These are phyloP conservation scores for Aureobasidium lini DNA, from an alignment of 2,329 filamentous ascomycete species.

Conservation along the genomic window DNA sequence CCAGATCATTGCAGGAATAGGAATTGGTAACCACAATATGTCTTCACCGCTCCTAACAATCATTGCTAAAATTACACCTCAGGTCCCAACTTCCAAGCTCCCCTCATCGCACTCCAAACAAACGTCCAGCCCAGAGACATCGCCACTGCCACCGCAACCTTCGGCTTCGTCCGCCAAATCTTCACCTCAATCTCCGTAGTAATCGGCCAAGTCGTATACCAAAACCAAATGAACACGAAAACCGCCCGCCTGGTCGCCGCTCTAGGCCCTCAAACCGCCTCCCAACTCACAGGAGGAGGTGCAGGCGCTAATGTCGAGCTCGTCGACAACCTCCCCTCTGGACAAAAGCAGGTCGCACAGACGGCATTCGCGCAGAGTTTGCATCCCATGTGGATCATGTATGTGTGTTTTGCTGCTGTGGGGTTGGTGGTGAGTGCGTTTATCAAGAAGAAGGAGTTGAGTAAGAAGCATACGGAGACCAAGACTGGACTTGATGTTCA, in stretches of 20 bases:
- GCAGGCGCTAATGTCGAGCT: slow-evolving; percentile 55
- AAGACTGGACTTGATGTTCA: slow-evolving; percentile 41
- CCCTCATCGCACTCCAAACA: slow-evolving; percentile 58
- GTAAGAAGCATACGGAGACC: slow-evolving; percentile 40
- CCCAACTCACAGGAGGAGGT: slow-evolving; percentile 49
- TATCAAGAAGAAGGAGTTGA: slow-evolving; percentile 36
- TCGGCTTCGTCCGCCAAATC: slow-evolving; percentile 58
- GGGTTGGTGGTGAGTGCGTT: slow-evolving; percentile 34
- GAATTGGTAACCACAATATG: slow-evolving; percentile 35
- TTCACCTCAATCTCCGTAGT: slow-evolving; percentile 61
- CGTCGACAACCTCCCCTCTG: slow-evolving; percentile 45
- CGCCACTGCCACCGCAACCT: slow-evolving; percentile 57
- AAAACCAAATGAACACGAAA: slow-evolving; percentile 60
- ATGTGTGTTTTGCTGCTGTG: slow-evolving; percentile 33
- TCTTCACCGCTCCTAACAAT: background rate
- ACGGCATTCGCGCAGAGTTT: slow-evolving; percentile 37
- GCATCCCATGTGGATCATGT: slow-evolving; percentile 45
- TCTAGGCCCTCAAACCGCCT: slow-evolving; percentile 46
- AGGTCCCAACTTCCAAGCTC: slow-evolving; percentile 58
- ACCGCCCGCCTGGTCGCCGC: slow-evolving; percentile 40
- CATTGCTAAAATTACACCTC: background rate
- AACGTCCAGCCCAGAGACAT: slow-evolving; percentile 54
- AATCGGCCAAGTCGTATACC: slow-evolving; percentile 65
- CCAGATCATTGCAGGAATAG: slow-evolving; percentile 57
- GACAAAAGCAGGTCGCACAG: slow-evolving; percentile 36